A percentile compares a stretch with the other conserved stretches of the same genome.
Evolutionary conservation across 2,329 filamentous ascomycete genomes (phyloP).

Genomic region (Epichloe uncinata): DNA sequence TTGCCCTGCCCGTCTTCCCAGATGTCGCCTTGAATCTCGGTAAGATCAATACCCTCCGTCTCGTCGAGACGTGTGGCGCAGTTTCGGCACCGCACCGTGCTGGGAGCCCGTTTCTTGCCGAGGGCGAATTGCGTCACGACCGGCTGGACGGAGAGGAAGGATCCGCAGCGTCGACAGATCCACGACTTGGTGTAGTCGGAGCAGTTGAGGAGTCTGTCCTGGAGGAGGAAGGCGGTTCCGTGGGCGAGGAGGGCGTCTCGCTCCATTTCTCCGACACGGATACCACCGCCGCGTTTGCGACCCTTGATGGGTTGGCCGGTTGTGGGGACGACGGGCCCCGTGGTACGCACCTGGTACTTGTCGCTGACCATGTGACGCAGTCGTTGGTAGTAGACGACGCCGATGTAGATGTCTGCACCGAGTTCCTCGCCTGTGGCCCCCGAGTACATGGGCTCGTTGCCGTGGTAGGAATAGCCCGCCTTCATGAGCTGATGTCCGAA

Average conservation of each 20-base stretch:
- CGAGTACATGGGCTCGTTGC: conserved; percentile 97
- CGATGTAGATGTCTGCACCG: conserved; percentile 88
- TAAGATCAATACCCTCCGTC: conserved; percentile 41
- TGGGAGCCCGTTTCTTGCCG: conserved; percentile 51
- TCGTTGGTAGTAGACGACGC: conserved; percentile 95
- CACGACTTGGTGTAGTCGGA: conserved; percentile 84
- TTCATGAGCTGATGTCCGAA: conserved; percentile 95
- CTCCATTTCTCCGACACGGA: conserved; percentile 99
- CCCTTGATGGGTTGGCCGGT: conserved; percentile 97
- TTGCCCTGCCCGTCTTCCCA: conserved; percentile 88
- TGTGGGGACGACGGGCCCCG: conserved; percentile 76
- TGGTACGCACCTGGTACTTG: conserved; percentile 96
- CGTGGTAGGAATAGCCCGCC: conserved; percentile 95
- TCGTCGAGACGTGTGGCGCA: conserved; percentile 54
- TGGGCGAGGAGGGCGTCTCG: conserved; percentile 89
- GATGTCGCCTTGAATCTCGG: conserved; percentile 53
- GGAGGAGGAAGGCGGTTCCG: conserved; percentile 85
- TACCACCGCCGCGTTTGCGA: conserved; percentile 90
- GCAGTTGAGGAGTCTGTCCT: conserved; percentile 94
- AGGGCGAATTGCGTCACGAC: conserved; percentile 51
- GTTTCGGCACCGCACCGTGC: conserved; percentile 63
- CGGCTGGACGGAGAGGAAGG: conserved; percentile 78
- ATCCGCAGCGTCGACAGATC: conserved; percentile 81
- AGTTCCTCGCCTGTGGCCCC: conserved; percentile 94
- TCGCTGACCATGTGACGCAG: conserved; percentile 99